These are phyloP conservation scores for Psidium guajava DNA, from an alignment of 345 rosid genomes.

Conservation along the genomic window DNA sequence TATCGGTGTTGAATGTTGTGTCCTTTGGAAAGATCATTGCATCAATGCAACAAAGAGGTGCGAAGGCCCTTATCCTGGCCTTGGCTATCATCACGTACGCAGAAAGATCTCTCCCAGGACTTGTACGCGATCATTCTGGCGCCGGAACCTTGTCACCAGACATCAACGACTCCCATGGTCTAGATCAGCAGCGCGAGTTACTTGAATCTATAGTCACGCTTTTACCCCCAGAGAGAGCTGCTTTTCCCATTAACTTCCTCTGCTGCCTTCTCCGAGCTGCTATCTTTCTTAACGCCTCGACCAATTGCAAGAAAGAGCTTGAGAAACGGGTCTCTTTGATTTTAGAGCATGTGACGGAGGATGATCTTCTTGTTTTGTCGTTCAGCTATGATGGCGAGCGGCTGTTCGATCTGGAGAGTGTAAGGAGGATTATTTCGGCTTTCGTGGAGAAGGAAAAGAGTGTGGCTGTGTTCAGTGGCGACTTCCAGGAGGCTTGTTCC, in stretches of 20 bases:
- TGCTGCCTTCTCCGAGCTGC: slow-evolving; percentile 83
- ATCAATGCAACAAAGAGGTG: slow-evolving; percentile 55
- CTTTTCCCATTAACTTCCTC: slow-evolving; percentile 63
- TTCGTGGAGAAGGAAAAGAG: slow-evolving; percentile 80
- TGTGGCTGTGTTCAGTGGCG: slow-evolving; percentile 60
- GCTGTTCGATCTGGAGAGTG: slow-evolving; percentile 66
- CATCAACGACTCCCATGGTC: slow-evolving; percentile 16
- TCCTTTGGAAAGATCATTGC: slow-evolving; percentile 38
- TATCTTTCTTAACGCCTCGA: slow-evolving; percentile 45
- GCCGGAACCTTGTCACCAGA: slow-evolving; percentile 22
- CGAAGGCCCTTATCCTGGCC: slow-evolving; percentile 44
- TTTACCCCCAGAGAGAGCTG: slow-evolving; percentile 54
- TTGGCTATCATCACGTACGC: slow-evolving; percentile 54
- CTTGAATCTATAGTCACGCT: slow-evolving; percentile 55
- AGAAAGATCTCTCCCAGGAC: slow-evolving; percentile 61
- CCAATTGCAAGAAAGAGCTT: slow-evolving; percentile 53
- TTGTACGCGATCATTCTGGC: slow-evolving; percentile 80
- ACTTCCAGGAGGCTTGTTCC: slow-evolving; percentile 35
- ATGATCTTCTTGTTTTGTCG: slow-evolving; percentile 67
- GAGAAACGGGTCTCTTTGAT: slow-evolving; percentile 63
- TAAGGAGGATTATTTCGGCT: slow-evolving; percentile 49
- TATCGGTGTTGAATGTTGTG: slow-evolving; percentile 50
- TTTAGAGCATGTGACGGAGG: slow-evolving; percentile 61
- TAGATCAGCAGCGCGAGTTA: slow-evolving; percentile 40
- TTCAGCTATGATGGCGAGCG: slow-evolving; percentile 74